Base-by-base conservation (phyloP, 2,329 filamentous ascomycete genomes). In the Colletotrichum lindemuthianum region DNA sequence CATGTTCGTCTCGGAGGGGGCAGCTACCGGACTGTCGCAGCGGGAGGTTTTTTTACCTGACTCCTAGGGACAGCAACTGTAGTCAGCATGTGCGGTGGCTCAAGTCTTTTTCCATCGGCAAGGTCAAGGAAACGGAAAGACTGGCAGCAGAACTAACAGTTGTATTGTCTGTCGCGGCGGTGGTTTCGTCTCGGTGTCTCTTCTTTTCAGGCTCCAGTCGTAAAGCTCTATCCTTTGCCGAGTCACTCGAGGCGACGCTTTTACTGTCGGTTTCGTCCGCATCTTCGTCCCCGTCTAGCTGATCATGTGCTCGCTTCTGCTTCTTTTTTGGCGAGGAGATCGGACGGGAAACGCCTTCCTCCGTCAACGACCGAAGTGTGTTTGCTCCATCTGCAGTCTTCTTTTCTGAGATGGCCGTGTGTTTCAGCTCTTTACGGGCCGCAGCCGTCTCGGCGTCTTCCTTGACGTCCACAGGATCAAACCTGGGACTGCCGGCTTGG, bases 261-360 rank as follows among this genome's bases (percentile, higher is more conserved):
- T 77, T 81, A 65, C 72, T 74, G 68, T 82, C 82, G 67, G 80
- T 82, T 40, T 77, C 75, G 41, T 78, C 74, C 6, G 74, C 65
- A 43, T 80, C 81, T 69, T 77, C 81, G 53, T 77, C 75, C 51
- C 83, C 79, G 34, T 88, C 87, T 13, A 88, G 76, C 73, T 88
- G 82, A 68, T 87, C 86, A 68, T 86, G 84, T 34, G 81, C 83
- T 68, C 88, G 82, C 48, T 65, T 90, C 81, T 90, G 55, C 79
- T 90, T 90, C 81, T 90, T 90, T 79, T 89, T 90, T 36, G 88
- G 88, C 11, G 86, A 89, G 16, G 82, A 78, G 48, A 87, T 72
- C 61, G 82, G 78, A 52, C 88, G 84, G 71, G 78, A 82, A 69
- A 81, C 72, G 41, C 77, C 74, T 56, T 82, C 76, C 53, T 75